Evolutionary conservation across 352 stramenopile genomes (phyloP).

Genomic region (Globisporangium canariense): DNA sequence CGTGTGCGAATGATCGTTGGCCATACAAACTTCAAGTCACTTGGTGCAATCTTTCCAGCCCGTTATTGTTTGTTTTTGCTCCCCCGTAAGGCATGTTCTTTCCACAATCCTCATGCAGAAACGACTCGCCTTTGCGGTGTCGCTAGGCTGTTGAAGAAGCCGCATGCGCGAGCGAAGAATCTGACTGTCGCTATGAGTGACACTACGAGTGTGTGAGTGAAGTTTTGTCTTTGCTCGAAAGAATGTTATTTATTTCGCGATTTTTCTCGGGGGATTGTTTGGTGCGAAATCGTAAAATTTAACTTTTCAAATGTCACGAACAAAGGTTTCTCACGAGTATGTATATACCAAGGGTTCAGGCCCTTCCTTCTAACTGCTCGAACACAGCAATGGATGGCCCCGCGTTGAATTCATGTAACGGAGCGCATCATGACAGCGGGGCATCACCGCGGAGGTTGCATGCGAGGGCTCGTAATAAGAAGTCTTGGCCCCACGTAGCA

Average conservation of each 20-base stretch:
- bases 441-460: background rate
- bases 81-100: background rate
- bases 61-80: background rate
- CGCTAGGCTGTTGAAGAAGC: background rate
- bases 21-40: slow-evolving; percentile 7
- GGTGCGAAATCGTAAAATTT: too few species aligned
- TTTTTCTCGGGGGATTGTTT: too few species aligned
- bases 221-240: background rate
- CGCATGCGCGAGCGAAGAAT: background rate
- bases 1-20: background rate
- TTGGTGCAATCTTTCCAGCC: slow-evolving; percentile 1
- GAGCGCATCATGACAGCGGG: background rate
- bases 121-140: background rate
- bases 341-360: too few species aligned
- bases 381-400: too few species aligned
- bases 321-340: background rate
- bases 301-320: background rate
- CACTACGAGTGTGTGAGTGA: slow-evolving; percentile 10
- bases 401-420: background rate
- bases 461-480: too few species aligned
- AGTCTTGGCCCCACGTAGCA: too few species aligned
- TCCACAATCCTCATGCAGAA: background rate
- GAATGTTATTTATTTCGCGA: too few species aligned
- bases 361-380: background rate
- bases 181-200: background rate